These are phyloP conservation scores for Taxillus chinensis DNA, from an alignment of 164 flowering plant genomes.

Conservation along the genomic window DNA sequence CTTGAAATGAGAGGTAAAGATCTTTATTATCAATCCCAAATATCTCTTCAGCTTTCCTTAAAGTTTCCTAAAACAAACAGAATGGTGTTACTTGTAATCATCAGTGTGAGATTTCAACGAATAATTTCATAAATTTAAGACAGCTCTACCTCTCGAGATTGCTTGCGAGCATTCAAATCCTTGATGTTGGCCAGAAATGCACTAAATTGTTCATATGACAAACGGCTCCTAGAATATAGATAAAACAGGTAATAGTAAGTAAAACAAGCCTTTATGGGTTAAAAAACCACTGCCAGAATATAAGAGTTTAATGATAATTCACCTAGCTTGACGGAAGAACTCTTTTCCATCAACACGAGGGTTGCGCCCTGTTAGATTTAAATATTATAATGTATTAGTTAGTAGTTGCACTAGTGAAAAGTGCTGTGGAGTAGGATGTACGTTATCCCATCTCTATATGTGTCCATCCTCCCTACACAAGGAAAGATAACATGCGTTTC, in stretches of 20 bases:
- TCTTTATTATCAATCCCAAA: constrained; percentile 87
- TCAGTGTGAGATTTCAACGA: too few relatives aligned
- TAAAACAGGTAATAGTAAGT: not conserved
- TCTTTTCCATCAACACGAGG: constrained; percentile 93
- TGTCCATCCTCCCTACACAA: too few relatives aligned
- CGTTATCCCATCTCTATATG: too few relatives aligned
- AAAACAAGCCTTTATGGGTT: not conserved
- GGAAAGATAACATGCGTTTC: too few relatives aligned
- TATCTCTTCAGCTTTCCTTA: constrained; percentile 87
- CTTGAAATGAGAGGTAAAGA: constrained; percentile 77
- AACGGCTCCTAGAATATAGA: constrained; percentile 60
- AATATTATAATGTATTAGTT: not conserved
- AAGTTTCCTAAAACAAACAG: constrained; percentile 53
- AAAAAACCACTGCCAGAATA: too few relatives aligned
- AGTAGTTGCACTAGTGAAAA: too few relatives aligned
- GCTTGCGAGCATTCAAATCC: constrained; percentile 87
- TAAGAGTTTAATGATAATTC: constrained; percentile 1
- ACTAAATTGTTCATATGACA: constrained; percentile 87
- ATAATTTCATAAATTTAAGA: too few relatives aligned
- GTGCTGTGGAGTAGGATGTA: too few relatives aligned
- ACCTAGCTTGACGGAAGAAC: constrained; percentile 96
- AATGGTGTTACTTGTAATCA: not conserved
- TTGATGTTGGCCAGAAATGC: constrained; percentile 88
- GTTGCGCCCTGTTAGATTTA: constrained; percentile 38
- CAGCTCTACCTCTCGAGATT: constrained; percentile 74